These are phyloP conservation scores for Aspergillus affinis DNA, from an alignment of 495 filamentous ascomycete genomes.

Conservation along the genomic window DNA sequence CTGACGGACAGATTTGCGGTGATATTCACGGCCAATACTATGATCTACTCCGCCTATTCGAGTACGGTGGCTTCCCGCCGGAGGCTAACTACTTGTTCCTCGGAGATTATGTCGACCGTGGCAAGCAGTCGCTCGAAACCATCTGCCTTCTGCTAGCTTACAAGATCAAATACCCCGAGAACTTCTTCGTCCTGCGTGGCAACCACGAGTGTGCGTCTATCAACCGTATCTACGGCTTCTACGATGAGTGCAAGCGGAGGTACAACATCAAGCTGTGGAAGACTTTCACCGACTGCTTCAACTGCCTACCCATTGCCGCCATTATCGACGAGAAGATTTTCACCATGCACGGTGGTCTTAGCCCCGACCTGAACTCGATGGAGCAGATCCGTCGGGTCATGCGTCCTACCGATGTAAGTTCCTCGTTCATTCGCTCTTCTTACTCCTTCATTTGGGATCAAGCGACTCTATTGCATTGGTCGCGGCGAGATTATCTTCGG, in stretches of 20 bases:
- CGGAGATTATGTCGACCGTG: constrained; percentile 97
- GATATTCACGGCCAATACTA: constrained; percentile 99
- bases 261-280: constrained; percentile 99
- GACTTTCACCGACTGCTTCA: constrained; percentile 99
- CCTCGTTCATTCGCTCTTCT: constrained; percentile 12
- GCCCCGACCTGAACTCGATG: constrained; percentile 98
- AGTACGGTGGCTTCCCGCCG: constrained; percentile 97
- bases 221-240: constrained; percentile 99
- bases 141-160: constrained; percentile 98
- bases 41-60: constrained; percentile 93
- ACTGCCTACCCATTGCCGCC: constrained; percentile 98
- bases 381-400: constrained; percentile 99
- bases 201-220: constrained; percentile 99
- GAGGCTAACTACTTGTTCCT: constrained; percentile 99
- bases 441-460: neutral
- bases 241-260: constrained; percentile 98
- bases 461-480: constrained; percentile 1
- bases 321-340: constrained; percentile 99
- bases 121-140: constrained; percentile 98
- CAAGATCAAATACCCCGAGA: constrained; percentile 99
- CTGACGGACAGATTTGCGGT: constrained; percentile 77
- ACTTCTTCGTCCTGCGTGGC: constrained; percentile 97
- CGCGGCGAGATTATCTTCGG: no score
- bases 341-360: constrained; percentile 98
- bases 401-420: constrained; percentile 95